These are phyloP conservation scores for Calonectria hongkongensis DNA, from an alignment of 2,329 filamentous ascomycete genomes.

Conservation along the genomic window DNA sequence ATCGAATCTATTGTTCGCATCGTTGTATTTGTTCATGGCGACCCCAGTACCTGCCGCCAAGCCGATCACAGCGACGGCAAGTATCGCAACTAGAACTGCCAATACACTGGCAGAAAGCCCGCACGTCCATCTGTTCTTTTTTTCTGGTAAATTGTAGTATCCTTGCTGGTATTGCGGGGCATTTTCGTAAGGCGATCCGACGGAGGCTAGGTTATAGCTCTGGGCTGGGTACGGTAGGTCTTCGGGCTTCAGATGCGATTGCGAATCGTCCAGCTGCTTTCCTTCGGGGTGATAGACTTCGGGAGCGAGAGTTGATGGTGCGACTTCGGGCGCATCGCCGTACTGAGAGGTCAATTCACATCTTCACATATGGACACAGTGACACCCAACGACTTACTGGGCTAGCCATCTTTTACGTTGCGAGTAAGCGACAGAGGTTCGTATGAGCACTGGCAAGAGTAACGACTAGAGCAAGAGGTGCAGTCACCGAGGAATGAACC, in stretches of 20 bases:
- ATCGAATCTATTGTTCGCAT: not conserved
- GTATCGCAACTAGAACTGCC: not conserved
- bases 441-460: not conserved
- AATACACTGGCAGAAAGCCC: conserved; percentile 11
- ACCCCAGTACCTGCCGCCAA: conserved; percentile 1
- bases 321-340: conserved; percentile 12
- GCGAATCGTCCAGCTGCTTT: conserved; percentile 14
- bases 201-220: not conserved
- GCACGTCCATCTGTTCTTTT: not conserved
- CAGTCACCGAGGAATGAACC: conserved; percentile 1
- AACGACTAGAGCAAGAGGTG: not conserved
- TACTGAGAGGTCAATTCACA: not conserved
- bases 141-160: conserved; percentile 12
- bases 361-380: not conserved
- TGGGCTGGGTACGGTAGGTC: not conserved
- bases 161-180: not conserved
- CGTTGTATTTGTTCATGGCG: conserved; percentile 11
- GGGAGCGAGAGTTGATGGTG: not conserved
- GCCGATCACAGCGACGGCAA: conserved; percentile 8
- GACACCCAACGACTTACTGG: not conserved
- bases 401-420: not conserved
- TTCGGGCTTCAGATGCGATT: conserved; percentile 8
- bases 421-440: not conserved
- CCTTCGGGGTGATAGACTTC: conserved; percentile 23
- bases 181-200: conserved; percentile 5